Evolutionary conservation across 2,329 filamentous ascomycete genomes (phyloP).

Genomic region (Ceratocystis harringtonii): DNA sequence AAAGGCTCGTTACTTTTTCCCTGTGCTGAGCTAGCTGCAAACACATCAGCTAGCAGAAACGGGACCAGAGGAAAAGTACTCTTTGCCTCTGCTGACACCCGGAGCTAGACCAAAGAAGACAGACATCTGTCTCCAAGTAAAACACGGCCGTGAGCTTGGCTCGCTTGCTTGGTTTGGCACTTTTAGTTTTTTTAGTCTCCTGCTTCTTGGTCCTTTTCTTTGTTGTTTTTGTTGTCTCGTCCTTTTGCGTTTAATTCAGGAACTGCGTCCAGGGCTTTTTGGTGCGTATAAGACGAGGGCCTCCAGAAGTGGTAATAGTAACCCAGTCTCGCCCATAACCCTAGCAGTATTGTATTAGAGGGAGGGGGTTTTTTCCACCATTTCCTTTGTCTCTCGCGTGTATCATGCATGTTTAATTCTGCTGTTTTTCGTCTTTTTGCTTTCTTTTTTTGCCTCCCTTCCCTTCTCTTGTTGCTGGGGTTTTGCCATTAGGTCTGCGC

Average conservation of each 20-base stretch:
- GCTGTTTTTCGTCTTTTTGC: neutral
- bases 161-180: too few species aligned
- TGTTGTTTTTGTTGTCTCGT: neutral
- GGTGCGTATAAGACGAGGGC: neutral
- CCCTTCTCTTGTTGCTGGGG: neutral
- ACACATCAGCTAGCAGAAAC: neutral
- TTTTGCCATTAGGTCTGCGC: neutral
- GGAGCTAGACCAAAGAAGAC: too few species aligned
- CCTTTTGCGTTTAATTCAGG: neutral
- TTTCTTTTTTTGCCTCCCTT: neutral
- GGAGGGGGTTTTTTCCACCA: neutral
- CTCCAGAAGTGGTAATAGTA: neutral
- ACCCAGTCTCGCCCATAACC: neutral
- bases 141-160: too few species aligned
- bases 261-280: neutral
- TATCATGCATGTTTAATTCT: neutral
- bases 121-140: too few species aligned
- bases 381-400: neutral
- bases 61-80: too few species aligned
- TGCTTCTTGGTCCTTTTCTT: neutral
- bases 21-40: neutral
- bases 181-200: neutral
- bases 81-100: too few species aligned
- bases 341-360: neutral
- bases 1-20: neutral